Base-by-base conservation (phyloP, 2,329 filamentous ascomycete genomes). In the Sporothrix dimorphospora region DNA sequence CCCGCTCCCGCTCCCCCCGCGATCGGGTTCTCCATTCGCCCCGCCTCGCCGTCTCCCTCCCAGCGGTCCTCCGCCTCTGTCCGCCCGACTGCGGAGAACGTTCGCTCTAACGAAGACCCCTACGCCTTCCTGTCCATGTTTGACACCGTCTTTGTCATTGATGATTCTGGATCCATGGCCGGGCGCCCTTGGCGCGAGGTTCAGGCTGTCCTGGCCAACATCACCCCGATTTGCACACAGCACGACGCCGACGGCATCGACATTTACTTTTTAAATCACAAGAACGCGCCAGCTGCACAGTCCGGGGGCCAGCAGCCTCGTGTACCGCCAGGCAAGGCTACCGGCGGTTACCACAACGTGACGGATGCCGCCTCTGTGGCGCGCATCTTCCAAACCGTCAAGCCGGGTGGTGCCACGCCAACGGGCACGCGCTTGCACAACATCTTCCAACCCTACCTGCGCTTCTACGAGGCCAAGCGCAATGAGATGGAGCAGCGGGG, bases 151-250 rank as follows among this genome's bases (percentile, higher is more conserved):
- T 94, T 98, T 79, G 82, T 98, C 1, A 93, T 98, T 78, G 95
- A 98, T 79, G 95, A 98, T 83, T 94, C 91, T n/a, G 89, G 89
- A 5, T 94, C 91, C 76, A 98, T 98, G 95, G 83, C 85, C 1
- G 93, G 91, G 19, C 79, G 83, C n/a, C 87, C 86, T 27, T 98
- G 95, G 95, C 80, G 82, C 14, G 92, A 98, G 80, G 92, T 93
- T 0, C 82, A 86, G 34, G 83, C 86, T 9, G 93, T 92, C 1
- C 87, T 98, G 1, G 82, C 86, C 42, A 85, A 89, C 65, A 94
- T 98, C 77, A 88, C 93, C 0, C 93, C 93, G 0, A 91, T 97
- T 77, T 97, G 94, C 82, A 92, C 93, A 0, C 80, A 84, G 4
- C 90, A 92, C 80, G 95, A 98, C 79, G 82, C 84, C 0, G 93